Evolutionary conservation across 148 eudicot genomes (phyloP).

Genomic region (Cornus florida): DNA sequence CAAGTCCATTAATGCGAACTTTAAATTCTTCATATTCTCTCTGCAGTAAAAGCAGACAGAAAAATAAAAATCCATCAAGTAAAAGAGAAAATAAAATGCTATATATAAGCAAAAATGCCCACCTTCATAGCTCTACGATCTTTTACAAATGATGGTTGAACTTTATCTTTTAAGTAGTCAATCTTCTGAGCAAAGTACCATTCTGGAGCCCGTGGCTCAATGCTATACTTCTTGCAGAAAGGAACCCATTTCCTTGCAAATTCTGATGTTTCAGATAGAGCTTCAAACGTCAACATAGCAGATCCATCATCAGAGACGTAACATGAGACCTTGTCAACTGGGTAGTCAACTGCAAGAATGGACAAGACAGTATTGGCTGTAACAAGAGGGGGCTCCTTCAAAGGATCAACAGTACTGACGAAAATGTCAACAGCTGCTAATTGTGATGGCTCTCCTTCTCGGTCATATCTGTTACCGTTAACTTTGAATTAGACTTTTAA

Average conservation of each 20-base stretch:
- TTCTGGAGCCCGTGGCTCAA: slow-evolving; percentile 95
- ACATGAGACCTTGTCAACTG: slow-evolving; percentile 89
- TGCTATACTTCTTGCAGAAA: slow-evolving; percentile 73
- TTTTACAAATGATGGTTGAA: slow-evolving; percentile 76
- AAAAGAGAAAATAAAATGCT: slow-evolving; percentile 1
- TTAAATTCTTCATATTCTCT: slow-evolving; percentile 82
- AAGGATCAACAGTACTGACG: slow-evolving; percentile 90
- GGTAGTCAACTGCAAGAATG: slow-evolving; percentile 85
- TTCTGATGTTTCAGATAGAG: slow-evolving; percentile 80
- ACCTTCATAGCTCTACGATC: slow-evolving; percentile 94
- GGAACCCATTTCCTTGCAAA: slow-evolving; percentile 92
- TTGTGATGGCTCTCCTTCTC: slow-evolving; percentile 85
- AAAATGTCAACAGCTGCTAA: slow-evolving; percentile 88
- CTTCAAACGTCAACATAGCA: slow-evolving; percentile 80
- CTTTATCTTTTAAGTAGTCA: slow-evolving; percentile 73
- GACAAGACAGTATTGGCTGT: slow-evolving; percentile 89
- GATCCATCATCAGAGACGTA: slow-evolving; percentile 94
- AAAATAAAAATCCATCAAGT: background rate
- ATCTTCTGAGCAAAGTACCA: slow-evolving; percentile 76
- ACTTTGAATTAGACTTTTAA: slow-evolving; percentile 4
- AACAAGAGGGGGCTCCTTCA: slow-evolving; percentile 91
- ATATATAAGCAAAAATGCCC: slow-evolving; percentile 7
- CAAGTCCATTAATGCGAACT: slow-evolving; percentile 62
- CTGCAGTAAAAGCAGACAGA: slow-evolving; percentile 27
- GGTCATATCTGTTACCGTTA: slow-evolving; percentile 55